Conservation (phyloP, 2,329 filamentous ascomycete genomes). For the Penicillium palitans region DNA sequence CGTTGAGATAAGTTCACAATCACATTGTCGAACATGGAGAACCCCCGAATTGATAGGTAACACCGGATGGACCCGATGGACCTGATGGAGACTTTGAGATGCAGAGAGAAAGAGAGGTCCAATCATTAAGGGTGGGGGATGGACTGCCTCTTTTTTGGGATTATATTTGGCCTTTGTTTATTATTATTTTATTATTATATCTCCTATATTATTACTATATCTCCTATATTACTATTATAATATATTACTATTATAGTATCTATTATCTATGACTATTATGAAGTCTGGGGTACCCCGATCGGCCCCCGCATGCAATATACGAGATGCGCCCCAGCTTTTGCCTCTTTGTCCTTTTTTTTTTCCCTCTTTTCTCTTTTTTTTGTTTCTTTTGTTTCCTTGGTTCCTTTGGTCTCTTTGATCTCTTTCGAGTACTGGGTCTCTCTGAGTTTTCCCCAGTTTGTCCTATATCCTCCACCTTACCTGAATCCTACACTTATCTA, state of each 20-base stretch:
- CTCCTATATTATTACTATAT: too few species aligned
- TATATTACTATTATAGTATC: too few species aligned
- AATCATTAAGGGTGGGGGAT: not conserved
- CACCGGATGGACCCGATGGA: not conserved
- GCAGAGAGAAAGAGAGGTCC: not conserved
- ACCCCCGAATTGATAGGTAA: not conserved
- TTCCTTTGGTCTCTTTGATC: not conserved
- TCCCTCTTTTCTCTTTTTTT: not conserved
- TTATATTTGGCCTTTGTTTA: not conserved
- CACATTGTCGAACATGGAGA: not conserved
- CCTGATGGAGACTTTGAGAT: not conserved
- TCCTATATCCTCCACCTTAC: not conserved
- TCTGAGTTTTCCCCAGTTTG: not conserved
- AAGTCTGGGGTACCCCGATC: slow-evolving; percentile 2
- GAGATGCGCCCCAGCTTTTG: slow-evolving; percentile 8
- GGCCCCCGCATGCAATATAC: slow-evolving; percentile 8
- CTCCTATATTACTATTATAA: too few species aligned
- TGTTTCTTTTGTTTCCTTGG: not conserved
- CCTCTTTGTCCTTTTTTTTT: slow-evolving; percentile 3
- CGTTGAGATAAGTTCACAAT: slow-evolving; percentile 1
- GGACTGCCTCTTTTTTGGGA: not conserved
- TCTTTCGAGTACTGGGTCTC: not conserved
- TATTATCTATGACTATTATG: too few species aligned
- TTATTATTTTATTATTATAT: not conserved
- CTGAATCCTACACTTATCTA: not conserved